A percentile compares a stretch with the other conserved stretches of the same genome.
These are phyloP conservation scores for Mycena vulgaris DNA, from an alignment of 768 basidiomycete genomes.

Conservation along the genomic window DNA sequence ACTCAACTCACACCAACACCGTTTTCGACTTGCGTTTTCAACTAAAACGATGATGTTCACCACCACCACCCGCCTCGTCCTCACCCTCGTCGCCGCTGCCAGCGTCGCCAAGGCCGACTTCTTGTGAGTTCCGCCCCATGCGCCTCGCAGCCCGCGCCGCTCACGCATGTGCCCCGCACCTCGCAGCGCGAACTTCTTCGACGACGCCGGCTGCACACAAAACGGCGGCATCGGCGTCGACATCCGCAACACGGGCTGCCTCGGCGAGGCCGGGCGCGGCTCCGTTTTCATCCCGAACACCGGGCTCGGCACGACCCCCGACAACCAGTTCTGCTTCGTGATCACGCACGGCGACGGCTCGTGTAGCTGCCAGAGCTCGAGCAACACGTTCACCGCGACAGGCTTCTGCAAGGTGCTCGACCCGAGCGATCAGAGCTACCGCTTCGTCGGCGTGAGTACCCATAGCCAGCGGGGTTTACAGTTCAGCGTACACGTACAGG, in stretches of 20 bases:
- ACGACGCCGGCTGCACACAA: constrained; percentile 22
- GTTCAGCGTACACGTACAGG: constrained; percentile 1
- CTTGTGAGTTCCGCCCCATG: constrained; percentile 13
- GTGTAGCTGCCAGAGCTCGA: constrained; percentile 13
- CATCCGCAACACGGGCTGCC: constrained; percentile 29
- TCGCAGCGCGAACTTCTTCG: constrained; percentile 28
- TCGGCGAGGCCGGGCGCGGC: constrained; percentile 23
- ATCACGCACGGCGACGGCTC: constrained; percentile 23
- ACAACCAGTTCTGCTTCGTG: constrained; percentile 31
- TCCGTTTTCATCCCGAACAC: constrained; percentile 24
- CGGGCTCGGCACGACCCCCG: constrained; percentile 19
- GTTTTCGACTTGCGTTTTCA: constrained; percentile 3
- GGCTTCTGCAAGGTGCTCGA: no score
- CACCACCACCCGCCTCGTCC: constrained; percentile 17
- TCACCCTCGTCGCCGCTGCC: constrained; percentile 23
- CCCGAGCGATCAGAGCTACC: no score
- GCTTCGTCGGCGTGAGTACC: constrained; percentile 1
- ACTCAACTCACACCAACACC: constrained; percentile 9
- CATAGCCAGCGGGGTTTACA: background rate
- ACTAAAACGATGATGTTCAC: constrained; percentile 23
- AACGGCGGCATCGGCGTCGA: constrained; percentile 30
- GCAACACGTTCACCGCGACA: no score
- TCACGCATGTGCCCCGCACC: background rate
- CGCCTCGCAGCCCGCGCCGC: background rate
- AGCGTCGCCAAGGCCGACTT: constrained; percentile 27